Evolutionary conservation across 2,329 filamentous ascomycete genomes (phyloP), one percentile per base, ranked within the genome.

Genomic region (Ceratocystiopsis sp.): DNA sequence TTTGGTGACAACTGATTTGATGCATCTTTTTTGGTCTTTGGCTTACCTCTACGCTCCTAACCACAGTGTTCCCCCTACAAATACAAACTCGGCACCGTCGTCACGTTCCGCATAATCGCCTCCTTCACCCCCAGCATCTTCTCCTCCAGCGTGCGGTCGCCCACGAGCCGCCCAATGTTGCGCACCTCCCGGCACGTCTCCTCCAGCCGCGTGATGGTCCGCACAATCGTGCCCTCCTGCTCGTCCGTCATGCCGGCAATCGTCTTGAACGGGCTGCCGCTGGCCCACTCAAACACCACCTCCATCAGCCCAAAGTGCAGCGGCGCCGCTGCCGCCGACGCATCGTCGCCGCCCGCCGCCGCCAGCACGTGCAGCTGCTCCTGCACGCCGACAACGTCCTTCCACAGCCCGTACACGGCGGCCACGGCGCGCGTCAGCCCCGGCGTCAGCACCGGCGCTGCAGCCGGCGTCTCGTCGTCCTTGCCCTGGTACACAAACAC

Each of bases 41-140:
- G n/a, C n/a, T n/a, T n/a, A n/a, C n/a, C n/a, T n/a, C 12, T 15
- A n/a, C 34, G 34, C 11, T n/a, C 5, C 3, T 32, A 21, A 10
- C 16, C 16, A 16, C 15, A n/a, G 14, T 35, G 13, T 15, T n/a
- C 17, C 12, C n/a, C 15, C 50, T 68, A 93, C 81, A 93, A 87
- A 57, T 93, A 93, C 55, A 93, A 61, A 58, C 80, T 85, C 14
- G 86, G 85, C 35, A 87, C 84, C 16, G 87, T 87, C 18, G 85
- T 93, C 43, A 94, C 91, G 59, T 95, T 91, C 55, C 91, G 68
- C 71, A 94, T 93, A 59, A 98, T 98, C 72, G 95, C 73, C 68
- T 98, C 91, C 71, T 96, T 89, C 52, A 89, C 93, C 49, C 78
- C 78, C 64, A 93, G 80, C 89, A 98, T 98, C 73, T 98, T 98